These are phyloP conservation scores for Xylaria palmicola DNA, from an alignment of 495 filamentous ascomycete species.

Conservation along the genomic window DNA sequence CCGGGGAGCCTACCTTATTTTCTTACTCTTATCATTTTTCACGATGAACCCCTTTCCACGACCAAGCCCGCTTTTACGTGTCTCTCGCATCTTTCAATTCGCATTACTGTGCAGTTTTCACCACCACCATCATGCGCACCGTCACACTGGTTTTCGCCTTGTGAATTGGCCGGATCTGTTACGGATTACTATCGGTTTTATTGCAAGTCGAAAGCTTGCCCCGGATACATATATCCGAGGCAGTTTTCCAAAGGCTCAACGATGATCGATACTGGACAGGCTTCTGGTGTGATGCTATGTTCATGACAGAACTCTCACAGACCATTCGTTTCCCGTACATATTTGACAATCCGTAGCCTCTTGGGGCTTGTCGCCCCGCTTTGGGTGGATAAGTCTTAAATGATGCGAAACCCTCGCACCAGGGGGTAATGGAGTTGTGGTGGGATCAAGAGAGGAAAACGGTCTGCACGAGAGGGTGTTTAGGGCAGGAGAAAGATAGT, in stretches of 20 bases:
- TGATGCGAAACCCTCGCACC: neutral
- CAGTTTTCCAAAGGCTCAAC: neutral
- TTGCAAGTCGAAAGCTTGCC: conserved; percentile 1
- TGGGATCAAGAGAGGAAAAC: conserved; percentile 14
- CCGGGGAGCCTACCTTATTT: conserved; percentile 10
- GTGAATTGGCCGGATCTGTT: neutral
- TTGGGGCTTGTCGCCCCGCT: conserved; percentile 10
- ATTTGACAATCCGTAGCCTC: conserved; percentile 20
- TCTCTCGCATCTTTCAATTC: conserved; percentile 28
- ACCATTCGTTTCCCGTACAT: conserved; percentile 34
- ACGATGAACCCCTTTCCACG: conserved; percentile 24
- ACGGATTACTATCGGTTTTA: conserved; percentile 4
- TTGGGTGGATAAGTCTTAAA: conserved; percentile 3
- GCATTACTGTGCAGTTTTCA: conserved; percentile 23
- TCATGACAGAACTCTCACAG: neutral
- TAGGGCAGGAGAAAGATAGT: neutral
- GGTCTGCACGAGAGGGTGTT: conserved; percentile 5
- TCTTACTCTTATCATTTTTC: conserved; percentile 12
- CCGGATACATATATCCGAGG: conserved; percentile 1
- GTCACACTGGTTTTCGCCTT: neutral
- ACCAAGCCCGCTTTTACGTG: conserved; percentile 27
- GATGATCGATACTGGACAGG: neutral
- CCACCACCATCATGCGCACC: conserved; percentile 16
- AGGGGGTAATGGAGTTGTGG: conserved; percentile 12
- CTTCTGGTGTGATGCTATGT: conserved; percentile 1